Base-by-base conservation (phyloP, 345 rosid genomes). In the Microthlaspi erraticum region DNA sequence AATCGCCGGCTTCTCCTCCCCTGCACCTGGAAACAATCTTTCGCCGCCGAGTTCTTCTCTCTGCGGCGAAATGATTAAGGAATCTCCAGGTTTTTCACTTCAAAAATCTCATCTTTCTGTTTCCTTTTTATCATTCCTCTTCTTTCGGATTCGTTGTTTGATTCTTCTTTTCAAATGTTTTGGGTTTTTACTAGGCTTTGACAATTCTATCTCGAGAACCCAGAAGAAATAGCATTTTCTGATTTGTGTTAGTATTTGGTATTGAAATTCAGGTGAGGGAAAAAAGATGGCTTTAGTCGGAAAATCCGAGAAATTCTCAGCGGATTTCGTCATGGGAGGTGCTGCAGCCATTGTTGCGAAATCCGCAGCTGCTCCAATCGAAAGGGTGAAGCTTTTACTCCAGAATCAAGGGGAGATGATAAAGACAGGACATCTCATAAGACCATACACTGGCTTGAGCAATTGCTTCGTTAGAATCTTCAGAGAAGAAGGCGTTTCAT, bases 321-420 rank as follows among this genome's bases (percentile, higher is more conserved):
- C 79, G 60, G 93, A 94, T 78, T 88, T 94, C 67, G 42, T 83
- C 48, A 89, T 87, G 96, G 97, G 85, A 46, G 98, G 96, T 37
- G 80, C 76, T 38, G 96, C 91, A 32, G 96, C 99, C 19, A 64
- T 89, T 62, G 77, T 82, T 45, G 81, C 98, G 6, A 91, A 88
- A 83, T 86, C 81, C 54, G 87, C 89, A 20, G 98, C 84, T 13
- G 97, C 99, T 8, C 96, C 99, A 52, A 83, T 94, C 74, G 98
- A 94, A 72, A 85, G 99, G 72, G 98, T 89, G 31, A 94, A 91
- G 84, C 95, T 94, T 71, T 71, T 91, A 80, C 75, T 94, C 50
- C 99, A 91, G 84, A 94, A 88, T 75, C 98, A 91, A 78, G 97
- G 91, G 36, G 99, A 89, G 80, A 82, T 94, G 95, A 68, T 85